Evolutionary conservation across 2,329 filamentous ascomycete species (phyloP), one percentile per base, ranked within the genome.

Genomic region (Annulohypoxylon truncatum): DNA sequence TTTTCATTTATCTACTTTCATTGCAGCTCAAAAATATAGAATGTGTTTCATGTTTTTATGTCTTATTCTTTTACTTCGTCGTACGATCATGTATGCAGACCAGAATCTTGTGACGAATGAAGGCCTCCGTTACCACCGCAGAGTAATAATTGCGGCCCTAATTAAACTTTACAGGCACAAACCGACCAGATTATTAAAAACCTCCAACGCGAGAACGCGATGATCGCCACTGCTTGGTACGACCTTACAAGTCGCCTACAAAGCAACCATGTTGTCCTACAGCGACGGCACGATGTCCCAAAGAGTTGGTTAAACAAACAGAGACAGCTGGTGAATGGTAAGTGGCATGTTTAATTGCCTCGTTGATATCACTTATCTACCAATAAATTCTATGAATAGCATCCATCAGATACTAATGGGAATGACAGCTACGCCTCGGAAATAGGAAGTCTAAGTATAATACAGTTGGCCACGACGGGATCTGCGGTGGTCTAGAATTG

Each of bases 241-340:
- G 92, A 95, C 78, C 86, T 96, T 73, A 89, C 90, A 24, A 90
- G 85, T 75, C 85, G 93, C 54, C 79, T 96, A 71, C 92, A 96
- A 80, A 94, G 91, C 81, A 95, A 94, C 77, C 92, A 92, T 67
- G 90, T 95, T 42, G 88, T 92, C 58, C 80, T 96, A 67, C 91
- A 94, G 75, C 83, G 93, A 70, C 85, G 91, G 71, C 88, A 88
- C 72, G 92, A 95, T 72, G 86, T 87, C 71, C 91, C 92, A 12
- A 90, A 89, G 79, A 94, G 92, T 79, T 96, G 92, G 92, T 81
- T 96, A 72, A 92, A 92, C 74, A 94, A 92, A 82, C 92, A 96
- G 84, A 87, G 92, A 76, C 87, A 89, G 76, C 84, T 89, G 82
- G 87, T 91, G 71, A 89, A 90, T 78, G 84, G 84, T 87, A 58